Evolutionary conservation across 768 basidiomycete species (phyloP).

Genomic region (Rossbeevera mucosa): DNA sequence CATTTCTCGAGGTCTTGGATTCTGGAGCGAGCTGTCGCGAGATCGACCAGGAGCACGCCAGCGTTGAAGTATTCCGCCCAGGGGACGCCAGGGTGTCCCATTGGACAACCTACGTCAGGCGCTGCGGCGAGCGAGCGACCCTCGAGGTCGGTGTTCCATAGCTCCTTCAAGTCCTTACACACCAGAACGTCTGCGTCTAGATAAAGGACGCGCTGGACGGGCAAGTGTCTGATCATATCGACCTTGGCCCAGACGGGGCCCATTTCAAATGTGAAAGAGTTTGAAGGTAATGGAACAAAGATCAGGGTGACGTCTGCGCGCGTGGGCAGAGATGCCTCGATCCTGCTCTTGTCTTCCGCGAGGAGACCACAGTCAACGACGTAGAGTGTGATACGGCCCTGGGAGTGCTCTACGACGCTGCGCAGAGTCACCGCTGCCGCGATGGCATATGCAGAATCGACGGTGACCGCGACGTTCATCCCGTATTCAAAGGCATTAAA

Average conservation of each 20-base stretch:
- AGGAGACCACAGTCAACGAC: slow-evolving; percentile 45
- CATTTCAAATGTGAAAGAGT: slow-evolving; percentile 24
- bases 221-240: slow-evolving; percentile 42
- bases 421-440: slow-evolving; percentile 46
- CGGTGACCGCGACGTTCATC: slow-evolving; percentile 43
- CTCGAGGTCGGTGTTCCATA: slow-evolving; percentile 45
- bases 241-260: slow-evolving; percentile 48
- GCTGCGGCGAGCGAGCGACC: slow-evolving; percentile 42
- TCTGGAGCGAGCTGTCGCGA: slow-evolving; percentile 34
- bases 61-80: slow-evolving; percentile 48
- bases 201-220: slow-evolving; percentile 48
- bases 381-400: slow-evolving; percentile 44
- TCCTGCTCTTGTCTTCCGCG: slow-evolving; percentile 30
- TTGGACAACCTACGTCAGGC: slow-evolving; percentile 46
- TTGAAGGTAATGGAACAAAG: slow-evolving; percentile 37
- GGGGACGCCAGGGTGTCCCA: slow-evolving; percentile 39
- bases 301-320: slow-evolving; percentile 35
- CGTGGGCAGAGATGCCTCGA: slow-evolving; percentile 28
- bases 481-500: slow-evolving; percentile 38
- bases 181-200: slow-evolving; percentile 52
- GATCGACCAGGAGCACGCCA: slow-evolving; percentile 50
- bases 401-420: slow-evolving; percentile 35
- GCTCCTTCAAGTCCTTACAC: slow-evolving; percentile 32
- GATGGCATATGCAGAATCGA: slow-evolving; percentile 44
- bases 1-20: slow-evolving; percentile 25